Evolutionary conservation across 164 flowering plant genomes (phyloP), one percentile per base, ranked within the genome.

Genomic region (Nymphaea colorata): DNA sequence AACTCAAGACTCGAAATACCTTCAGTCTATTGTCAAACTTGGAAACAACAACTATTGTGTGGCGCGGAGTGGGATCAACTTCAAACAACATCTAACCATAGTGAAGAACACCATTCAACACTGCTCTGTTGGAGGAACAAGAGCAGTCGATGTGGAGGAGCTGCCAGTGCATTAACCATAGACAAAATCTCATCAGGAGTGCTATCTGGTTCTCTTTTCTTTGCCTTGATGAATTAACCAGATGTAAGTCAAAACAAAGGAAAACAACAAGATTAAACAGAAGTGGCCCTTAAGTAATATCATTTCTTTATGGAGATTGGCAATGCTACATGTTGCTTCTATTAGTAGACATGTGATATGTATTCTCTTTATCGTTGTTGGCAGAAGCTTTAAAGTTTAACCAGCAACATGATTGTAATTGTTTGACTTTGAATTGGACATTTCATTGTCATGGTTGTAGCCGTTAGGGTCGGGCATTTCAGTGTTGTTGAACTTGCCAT

Each of bases 121-220:
- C 98, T 94, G 72, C 98, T 94, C 73, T 94, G 99, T 67, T 94
- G 99, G 77, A 94, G 99, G 78, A 94, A 94, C 81, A 94, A 65
- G 51, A 94, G 84, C 74, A 94, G 80, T 5, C 99, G 93, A 76
- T 94, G 89, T 14, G 99, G 98, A 72, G 99, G 99, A 77, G 86
- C 77, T 71, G 99, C 98, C 64, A 94, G 71, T 44, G 96, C 81
- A 80, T 94, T 94, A 70, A 94, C 99, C 99, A 91, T 94, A 12
- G 96, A 80, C 59, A 91, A 77, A 65, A 94, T 94, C 68, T 94
- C 96, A 43, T 90, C 96, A 59, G 99, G 99, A 1, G 99, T 94
- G 66, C 71, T 87, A 68, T 90, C 96, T 4, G 98, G 98, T 67
- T 94, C 96, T 70, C 96, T 98, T 73, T 88, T 94, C 86, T 88